Evolutionary conservation across 768 basidiomycete genomes (phyloP).

Genomic region (Favolaschia claudopus): DNA sequence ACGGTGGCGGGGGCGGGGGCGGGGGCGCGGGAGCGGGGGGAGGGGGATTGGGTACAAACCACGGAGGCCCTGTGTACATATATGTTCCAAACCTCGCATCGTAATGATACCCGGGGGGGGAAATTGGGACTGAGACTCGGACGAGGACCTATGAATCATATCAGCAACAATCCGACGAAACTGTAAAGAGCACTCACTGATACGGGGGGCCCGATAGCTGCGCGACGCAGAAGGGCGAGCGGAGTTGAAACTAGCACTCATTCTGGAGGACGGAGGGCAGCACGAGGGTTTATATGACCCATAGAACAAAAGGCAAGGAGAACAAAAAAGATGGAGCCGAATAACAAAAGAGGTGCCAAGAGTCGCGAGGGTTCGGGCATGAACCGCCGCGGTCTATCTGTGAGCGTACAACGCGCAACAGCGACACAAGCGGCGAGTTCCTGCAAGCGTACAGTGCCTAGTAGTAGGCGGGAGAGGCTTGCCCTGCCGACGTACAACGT

Average conservation of each 20-base stretch:
- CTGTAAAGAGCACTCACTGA: conserved; percentile 1
- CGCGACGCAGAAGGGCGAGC: conserved; percentile 10
- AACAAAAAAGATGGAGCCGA: not conserved
- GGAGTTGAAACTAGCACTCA: conserved; percentile 12
- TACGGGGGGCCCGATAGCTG: not conserved
- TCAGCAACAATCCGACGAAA: not conserved
- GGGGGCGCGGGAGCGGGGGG: not conserved
- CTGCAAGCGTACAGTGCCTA: conserved; percentile 16
- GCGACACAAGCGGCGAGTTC: not conserved
- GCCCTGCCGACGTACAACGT: not conserved
- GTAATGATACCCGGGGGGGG: too few species aligned
- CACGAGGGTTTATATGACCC: conserved; percentile 5
- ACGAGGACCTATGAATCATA: not conserved
- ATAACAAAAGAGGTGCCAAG: not conserved
- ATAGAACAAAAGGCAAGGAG: conserved; percentile 18
- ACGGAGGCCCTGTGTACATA: conserved; percentile 5
- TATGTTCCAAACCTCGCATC: conserved; percentile 12
- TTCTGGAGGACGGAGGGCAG: not conserved
- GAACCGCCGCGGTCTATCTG: conserved; percentile 1
- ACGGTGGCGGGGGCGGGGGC: not conserved
- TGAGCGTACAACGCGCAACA: conserved; percentile 15
- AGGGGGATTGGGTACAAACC: not conserved
- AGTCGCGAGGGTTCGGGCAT: not conserved
- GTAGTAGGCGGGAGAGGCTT: not conserved
- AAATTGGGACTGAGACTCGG: too few species aligned